A percentile compares a stretch with the other conserved stretches of the same genome.
These are phyloP conservation scores for Senecio squalidus DNA, from an alignment of 140 eudicot genomes.

Conservation along the genomic window DNA sequence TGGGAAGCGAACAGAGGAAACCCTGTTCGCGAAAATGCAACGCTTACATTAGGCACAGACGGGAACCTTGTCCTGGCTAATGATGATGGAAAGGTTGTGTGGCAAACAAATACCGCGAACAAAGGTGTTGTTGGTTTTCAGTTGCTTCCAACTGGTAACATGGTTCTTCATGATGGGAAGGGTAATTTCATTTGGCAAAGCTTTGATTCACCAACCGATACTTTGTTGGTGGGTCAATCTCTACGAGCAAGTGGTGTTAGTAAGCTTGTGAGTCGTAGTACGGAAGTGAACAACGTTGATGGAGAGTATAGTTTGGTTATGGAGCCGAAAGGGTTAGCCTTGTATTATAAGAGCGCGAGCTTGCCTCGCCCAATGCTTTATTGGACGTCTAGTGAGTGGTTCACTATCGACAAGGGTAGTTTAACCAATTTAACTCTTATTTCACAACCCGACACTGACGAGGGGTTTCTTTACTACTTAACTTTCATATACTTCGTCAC, in stretches of 20 bases:
- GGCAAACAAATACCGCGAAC: conserved; percentile 43
- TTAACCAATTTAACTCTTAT: conserved; percentile 13
- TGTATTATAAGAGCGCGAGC: conserved; percentile 23
- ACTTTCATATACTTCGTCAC: no score
- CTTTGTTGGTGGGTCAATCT: conserved; percentile 36
- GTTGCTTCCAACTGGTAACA: conserved; percentile 46
- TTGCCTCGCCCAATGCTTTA: conserved; percentile 28
- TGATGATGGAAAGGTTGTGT: conserved; percentile 32
- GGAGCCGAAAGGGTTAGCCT: conserved; percentile 21
- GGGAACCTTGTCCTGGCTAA: conserved; percentile 49
- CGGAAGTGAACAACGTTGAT: conserved; percentile 12
- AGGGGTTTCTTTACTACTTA: background rate
- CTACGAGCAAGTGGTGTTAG: conserved; percentile 10
- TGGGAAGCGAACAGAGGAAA: conserved; percentile 64
- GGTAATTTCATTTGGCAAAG: conserved; percentile 43
- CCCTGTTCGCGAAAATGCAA: conserved; percentile 52
- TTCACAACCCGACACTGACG: background rate
- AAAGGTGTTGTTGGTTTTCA: conserved; percentile 47
- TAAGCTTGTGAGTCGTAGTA: conserved; percentile 38
- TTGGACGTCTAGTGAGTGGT: background rate
- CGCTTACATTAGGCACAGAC: conserved; percentile 31
- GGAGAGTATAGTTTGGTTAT: conserved; percentile 39
- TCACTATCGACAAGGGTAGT: background rate
- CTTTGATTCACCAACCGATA: conserved; percentile 41
- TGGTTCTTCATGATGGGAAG: conserved; percentile 34